Conservation (phyloP, 768 basidiomycete species). For the Infundibulicybe gibba region DNA sequence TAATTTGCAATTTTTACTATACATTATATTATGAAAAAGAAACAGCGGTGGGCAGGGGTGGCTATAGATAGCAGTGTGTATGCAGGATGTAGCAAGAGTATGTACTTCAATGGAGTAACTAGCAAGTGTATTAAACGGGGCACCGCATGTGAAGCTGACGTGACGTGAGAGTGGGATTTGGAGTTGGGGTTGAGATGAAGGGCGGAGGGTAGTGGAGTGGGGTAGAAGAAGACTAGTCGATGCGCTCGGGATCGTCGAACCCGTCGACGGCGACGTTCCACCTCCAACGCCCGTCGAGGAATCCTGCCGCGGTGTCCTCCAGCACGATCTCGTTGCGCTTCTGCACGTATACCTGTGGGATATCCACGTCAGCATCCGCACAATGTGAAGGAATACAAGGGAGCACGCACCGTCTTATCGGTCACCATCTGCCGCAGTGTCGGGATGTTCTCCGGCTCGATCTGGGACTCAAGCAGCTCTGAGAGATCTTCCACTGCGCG, state of each 20-base stretch:
- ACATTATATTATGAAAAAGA: too few species aligned
- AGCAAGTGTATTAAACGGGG: too few species aligned
- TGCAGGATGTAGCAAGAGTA: too few species aligned
- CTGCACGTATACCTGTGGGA: slow-evolving; percentile 79
- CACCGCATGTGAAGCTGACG: too few species aligned
- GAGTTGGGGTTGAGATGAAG: too few species aligned
- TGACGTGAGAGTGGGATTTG: too few species aligned
- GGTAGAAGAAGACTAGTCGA: background rate
- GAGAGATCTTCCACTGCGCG: slow-evolving; percentile 93
- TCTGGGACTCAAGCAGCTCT: slow-evolving; percentile 87
- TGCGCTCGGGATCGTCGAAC: slow-evolving; percentile 49
- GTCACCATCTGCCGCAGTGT: slow-evolving; percentile 88
- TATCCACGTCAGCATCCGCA: too few species aligned
- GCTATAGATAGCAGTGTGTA: too few species aligned
- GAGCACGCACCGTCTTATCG: slow-evolving; percentile 77
- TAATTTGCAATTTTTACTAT: too few species aligned
- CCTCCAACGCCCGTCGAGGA: slow-evolving; percentile 79
- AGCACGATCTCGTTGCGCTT: slow-evolving; percentile 94
- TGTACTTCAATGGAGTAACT: too few species aligned
- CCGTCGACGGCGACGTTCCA: slow-evolving; percentile 77
- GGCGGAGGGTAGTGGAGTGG: too few species aligned
- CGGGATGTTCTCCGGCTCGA: slow-evolving; percentile 82
- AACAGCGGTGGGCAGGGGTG: too few species aligned
- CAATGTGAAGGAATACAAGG: background rate
- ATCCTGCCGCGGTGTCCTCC: slow-evolving; percentile 91